phyloP scores from a whole-genome alignment of 2,329 filamentous ascomycete genomes.

The Chaetomiaceae sp. region DNA sequence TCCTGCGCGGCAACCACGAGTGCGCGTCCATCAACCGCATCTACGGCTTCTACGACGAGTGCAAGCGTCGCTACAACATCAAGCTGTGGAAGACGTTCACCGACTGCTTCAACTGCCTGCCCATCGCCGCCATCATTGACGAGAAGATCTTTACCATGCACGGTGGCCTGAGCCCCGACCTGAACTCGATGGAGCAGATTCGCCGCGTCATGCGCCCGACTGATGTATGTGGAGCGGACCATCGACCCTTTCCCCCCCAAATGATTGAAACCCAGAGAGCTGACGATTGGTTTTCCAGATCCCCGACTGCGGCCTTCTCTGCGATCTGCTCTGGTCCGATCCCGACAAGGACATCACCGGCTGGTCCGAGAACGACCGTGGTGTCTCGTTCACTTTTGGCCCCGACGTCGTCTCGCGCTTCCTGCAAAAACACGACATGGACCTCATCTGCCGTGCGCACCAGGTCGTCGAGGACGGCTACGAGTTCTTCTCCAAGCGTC shows the following conservation, averaged over 20 bases:
- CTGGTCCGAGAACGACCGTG: constrained; percentile 98
- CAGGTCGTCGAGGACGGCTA: constrained; percentile 99
- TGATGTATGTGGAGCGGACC: constrained; percentile 63
- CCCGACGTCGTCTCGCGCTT: constrained; percentile 96
- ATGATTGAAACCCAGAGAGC: neutral
- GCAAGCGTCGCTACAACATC: constrained; percentile 98
- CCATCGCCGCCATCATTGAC: constrained; percentile 97
- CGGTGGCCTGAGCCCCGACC: constrained; percentile 89
- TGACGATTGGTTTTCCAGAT: constrained; percentile 56
- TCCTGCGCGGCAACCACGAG: constrained; percentile 97
- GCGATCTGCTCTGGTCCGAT: constrained; percentile 97
- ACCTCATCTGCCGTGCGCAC: constrained; percentile 96
- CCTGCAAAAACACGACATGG: constrained; percentile 99
- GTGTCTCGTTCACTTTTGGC: constrained; percentile 97
- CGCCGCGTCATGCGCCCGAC: constrained; percentile 97
- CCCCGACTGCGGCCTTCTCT: constrained; percentile 93
- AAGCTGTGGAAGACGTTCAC: constrained; percentile 99
- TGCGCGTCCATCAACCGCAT: constrained; percentile 98
- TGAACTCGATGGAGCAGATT: constrained; percentile 99
- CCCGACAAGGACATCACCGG: constrained; percentile 99
- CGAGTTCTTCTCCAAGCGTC: constrained; percentile 98
- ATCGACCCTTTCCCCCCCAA: no score
- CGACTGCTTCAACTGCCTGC: constrained; percentile 98
- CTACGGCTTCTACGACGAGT: constrained; percentile 99
- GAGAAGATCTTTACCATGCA: constrained; percentile 99